Conservation (phyloP, 225 moss, liverwort and hornwort genomes). For the Marchantia polymorpha region DNA sequence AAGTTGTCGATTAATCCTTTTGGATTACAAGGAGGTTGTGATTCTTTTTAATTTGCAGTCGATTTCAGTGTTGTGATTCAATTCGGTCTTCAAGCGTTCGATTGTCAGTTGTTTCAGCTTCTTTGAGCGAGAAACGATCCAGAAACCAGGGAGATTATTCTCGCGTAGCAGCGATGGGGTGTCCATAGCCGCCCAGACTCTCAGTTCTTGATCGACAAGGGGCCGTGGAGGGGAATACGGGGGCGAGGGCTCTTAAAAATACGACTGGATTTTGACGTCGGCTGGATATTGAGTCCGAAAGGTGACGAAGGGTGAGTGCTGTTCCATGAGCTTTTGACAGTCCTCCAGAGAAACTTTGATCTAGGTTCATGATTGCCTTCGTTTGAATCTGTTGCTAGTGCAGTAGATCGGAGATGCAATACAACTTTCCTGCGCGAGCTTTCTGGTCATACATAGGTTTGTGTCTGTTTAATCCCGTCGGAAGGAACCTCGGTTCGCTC, state of each 20-base stretch:
- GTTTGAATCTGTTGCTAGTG: neutral
- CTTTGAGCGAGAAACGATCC: neutral
- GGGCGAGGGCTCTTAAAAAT: neutral
- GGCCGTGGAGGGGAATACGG: neutral
- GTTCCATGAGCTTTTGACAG: neutral
- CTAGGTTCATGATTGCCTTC: neutral
- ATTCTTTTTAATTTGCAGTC: neutral
- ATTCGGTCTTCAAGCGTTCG: neutral
- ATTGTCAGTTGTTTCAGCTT: conserved; percentile 7
- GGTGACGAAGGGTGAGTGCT: neutral
- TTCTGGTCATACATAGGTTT: neutral
- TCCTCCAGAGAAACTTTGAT: neutral
- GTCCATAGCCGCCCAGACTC: neutral
- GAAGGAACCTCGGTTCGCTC: neutral
- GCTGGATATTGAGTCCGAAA: neutral
- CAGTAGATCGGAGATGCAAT: neutral
- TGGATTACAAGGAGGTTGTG: neutral
- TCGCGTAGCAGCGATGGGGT: neutral
- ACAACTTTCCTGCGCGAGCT: neutral
- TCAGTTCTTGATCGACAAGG: neutral
- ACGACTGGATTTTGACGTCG: neutral
- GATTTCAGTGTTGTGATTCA: neutral
- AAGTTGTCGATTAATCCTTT: neutral
- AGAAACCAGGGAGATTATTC: neutral
- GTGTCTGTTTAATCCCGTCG: neutral